Evolutionary conservation across 2,329 filamentous ascomycete genomes (phyloP), one percentile per base, ranked within the genome.

Genomic region (Neobulgaria alba): DNA sequence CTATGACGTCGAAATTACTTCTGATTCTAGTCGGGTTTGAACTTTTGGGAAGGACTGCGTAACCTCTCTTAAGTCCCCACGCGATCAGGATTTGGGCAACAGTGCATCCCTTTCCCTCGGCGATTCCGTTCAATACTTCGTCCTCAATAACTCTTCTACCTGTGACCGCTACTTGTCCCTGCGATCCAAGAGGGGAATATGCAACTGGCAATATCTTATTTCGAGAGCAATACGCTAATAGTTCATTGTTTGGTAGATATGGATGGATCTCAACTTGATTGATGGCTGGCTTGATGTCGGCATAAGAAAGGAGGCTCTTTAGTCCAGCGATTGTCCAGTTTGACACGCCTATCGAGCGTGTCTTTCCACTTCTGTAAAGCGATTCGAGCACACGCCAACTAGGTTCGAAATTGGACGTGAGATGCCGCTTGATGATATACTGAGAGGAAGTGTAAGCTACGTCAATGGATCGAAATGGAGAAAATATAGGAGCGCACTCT

Each of bases 311-410:
- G 15, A 81, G 65, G 43, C 72, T 60, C 50, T 78, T 63, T 23
- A 80, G 68, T 36, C 68, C 68, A n/a, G 62, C 54, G 29, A 67
- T 62, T 26, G 68, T 74, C 61, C 70, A 79, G 64, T 80, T 79
- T 45, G 69, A 74, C 29, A 80, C 68, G 31, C 76, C 76, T 45
- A 81, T 79, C 38, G 70, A 66, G 46, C 67, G 67, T 26, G 70
- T 67, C 61, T 77, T 79, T 49, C 78, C 77, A 0, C 72, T 69
- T 8, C 62, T 61, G 15, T 82, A 67, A 4, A 85, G 66, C 45
- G 68, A 70, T 67, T 87, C 83, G 73, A 88, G 79, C 58, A 75
- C 74, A 66, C 79, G 80, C 84, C 85, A 93, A 34, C 83, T 55
- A 18, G 73, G 72, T 61, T 74, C 68, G 1, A 72, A 78, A 66